phyloP scores from a whole-genome alignment of 2,329 filamentous ascomycete genomes.

The Tolypocladium ovalisporum region DNA sequence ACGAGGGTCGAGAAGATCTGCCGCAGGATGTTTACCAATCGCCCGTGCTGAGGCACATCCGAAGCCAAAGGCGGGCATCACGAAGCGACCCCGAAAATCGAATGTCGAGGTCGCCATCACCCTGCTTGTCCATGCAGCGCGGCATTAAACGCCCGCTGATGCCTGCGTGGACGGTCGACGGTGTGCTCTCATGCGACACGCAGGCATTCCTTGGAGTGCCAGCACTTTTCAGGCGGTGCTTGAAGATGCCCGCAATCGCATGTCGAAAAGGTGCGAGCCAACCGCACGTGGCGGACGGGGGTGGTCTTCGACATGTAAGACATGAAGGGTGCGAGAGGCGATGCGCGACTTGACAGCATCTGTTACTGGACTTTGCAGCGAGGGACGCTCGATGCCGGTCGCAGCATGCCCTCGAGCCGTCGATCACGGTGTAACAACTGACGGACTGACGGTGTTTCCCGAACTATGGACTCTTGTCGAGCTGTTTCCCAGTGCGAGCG shows the following conservation, averaged over 20 bases:
- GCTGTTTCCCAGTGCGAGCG: background rate
- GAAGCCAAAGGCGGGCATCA: background rate
- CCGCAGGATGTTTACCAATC: background rate
- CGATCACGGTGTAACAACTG: background rate
- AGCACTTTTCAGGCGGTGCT: background rate
- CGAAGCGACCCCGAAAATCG: background rate
- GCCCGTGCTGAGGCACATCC: background rate
- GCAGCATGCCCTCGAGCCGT: background rate
- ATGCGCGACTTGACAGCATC: too few relatives aligned
- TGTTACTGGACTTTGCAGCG: too few relatives aligned
- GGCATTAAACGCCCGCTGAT: background rate
- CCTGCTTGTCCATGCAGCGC: background rate
- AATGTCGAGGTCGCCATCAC: background rate
- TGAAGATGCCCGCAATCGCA: background rate
- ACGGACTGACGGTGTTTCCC: background rate
- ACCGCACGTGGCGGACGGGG: background rate
- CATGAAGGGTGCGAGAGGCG: background rate
- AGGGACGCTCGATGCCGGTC: too few relatives aligned
- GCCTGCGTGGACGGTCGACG: background rate
- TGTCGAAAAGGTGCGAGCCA: background rate
- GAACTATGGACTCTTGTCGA: background rate
- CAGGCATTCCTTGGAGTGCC: background rate
- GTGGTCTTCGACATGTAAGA: background rate
- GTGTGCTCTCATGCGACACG: background rate
- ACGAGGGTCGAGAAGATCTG: background rate